A percentile compares a stretch with the other conserved stretches of the same genome.
These are phyloP conservation scores for Skeletonema costatum DNA, from an alignment of 108 stramenopile genomes.

Conservation along the genomic window DNA sequence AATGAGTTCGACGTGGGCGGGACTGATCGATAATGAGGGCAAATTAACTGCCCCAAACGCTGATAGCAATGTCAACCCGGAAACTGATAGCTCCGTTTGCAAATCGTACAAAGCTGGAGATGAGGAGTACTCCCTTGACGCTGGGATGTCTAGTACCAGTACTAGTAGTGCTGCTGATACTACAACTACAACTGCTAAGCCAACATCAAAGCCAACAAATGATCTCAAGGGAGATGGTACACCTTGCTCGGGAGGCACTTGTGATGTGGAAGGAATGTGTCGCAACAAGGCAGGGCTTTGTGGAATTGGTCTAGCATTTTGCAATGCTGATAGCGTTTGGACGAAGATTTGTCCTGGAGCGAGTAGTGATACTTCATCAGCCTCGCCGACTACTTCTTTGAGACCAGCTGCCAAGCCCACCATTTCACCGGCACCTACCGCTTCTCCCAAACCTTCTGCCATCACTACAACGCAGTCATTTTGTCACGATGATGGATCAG, in stretches of 20 bases:
- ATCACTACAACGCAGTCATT: neutral
- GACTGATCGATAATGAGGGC: conserved; percentile 24
- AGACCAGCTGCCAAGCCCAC: conserved; percentile 6
- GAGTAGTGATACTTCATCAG: neutral
- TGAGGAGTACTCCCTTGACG: conserved; percentile 22
- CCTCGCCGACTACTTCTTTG: conserved; percentile 3
- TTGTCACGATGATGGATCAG: conserved; percentile 42
- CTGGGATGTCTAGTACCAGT: conserved; percentile 18
- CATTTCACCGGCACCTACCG: neutral
- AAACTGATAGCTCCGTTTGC: conserved; percentile 24
- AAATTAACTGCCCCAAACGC: conserved; percentile 23
- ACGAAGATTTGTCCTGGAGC: conserved; percentile 17
- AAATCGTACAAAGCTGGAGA: conserved; percentile 20
- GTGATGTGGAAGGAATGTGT: conserved; percentile 33
- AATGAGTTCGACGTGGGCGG: conserved; percentile 15
- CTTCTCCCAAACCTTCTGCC: neutral
- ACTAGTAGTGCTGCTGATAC: neutral
- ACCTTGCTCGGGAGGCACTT: conserved; percentile 36
- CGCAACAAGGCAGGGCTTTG: conserved; percentile 47
- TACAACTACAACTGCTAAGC: neutral
- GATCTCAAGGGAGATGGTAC: conserved; percentile 47
- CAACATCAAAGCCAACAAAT: conserved; percentile 17
- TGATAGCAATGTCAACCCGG: conserved; percentile 33
- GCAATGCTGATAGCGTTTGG: conserved; percentile 42
- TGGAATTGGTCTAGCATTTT: conserved; percentile 42